Evolutionary conservation across 1,284 basidiomycete species (phyloP).

Genomic region (Cutaneotrichosporon dermatis): DNA sequence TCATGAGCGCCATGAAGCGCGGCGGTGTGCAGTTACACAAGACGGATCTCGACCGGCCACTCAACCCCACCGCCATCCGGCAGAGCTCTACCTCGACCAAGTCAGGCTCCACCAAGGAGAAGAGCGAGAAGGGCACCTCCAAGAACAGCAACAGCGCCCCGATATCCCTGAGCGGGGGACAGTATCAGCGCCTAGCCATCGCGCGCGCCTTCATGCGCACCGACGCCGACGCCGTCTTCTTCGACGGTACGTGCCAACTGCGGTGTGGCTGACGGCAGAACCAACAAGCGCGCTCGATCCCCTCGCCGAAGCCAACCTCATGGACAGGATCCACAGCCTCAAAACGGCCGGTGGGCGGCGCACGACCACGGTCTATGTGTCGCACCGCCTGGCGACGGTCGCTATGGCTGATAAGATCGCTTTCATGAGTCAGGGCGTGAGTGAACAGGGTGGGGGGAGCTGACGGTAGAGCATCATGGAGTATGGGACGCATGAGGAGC

Average conservation of each 20-base stretch:
- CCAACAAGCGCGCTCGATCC: conserved; percentile 64
- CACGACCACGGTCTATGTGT: conserved; percentile 70
- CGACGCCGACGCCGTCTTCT: conserved; percentile 69
- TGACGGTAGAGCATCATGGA: conserved; percentile 56
- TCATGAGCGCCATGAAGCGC: conserved; percentile 60
- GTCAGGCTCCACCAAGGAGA: too few relatives aligned
- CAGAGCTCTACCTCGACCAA: too few relatives aligned
- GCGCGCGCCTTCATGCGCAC: conserved; percentile 78
- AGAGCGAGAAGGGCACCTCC: too few relatives aligned
- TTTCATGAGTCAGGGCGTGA: conserved; percentile 35
- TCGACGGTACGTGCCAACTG: conserved; percentile 55
- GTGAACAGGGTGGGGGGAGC: neutral
- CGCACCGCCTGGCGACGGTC: conserved; percentile 59
- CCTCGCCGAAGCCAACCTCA: conserved; percentile 70
- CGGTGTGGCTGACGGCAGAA: conserved; percentile 15
- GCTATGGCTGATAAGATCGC: conserved; percentile 54
- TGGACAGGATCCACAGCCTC: conserved; percentile 48
- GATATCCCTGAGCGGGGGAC: conserved; percentile 18
- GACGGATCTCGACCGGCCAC: conserved; percentile 15
- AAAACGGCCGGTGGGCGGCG: neutral
- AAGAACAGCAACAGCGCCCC: too few relatives aligned
- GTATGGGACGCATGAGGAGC: conserved; percentile 72
- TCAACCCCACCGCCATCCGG: neutral
- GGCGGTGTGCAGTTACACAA: conserved; percentile 58
- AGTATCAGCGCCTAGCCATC: conserved; percentile 82